Conservation (phyloP, 1,139 yeast genomes). For the Saccharomycopsis hybrid region DNA sequence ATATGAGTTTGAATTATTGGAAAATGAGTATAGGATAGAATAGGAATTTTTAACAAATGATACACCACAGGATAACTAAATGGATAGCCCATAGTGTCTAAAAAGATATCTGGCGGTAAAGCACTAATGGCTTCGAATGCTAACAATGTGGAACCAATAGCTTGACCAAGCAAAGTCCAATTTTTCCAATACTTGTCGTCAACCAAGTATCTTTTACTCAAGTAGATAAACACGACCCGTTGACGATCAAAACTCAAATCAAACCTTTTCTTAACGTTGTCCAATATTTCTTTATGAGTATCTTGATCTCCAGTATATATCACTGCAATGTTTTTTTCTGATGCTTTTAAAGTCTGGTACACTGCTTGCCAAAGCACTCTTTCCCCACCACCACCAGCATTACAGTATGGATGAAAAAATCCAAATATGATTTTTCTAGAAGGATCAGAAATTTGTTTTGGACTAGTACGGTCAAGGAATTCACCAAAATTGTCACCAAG, state of each 20-base stretch:
- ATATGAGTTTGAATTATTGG: constrained; percentile 88
- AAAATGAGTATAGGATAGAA: constrained; percentile 85
- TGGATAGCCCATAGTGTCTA: constrained; percentile 94
- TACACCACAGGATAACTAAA: constrained; percentile 66
- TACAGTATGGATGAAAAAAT: constrained; percentile 92
- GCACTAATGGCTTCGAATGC: constrained; percentile 64
- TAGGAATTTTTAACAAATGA: constrained; percentile 56
- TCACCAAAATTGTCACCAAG: constrained; percentile 21
- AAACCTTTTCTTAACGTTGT: constrained; percentile 57
- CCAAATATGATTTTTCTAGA: constrained; percentile 54
- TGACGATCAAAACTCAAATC: constrained; percentile 46
- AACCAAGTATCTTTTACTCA: constrained; percentile 56
- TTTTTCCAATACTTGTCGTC: constrained; percentile 71
- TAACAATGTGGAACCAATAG: constrained; percentile 66
- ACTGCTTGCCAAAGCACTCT: constrained; percentile 95
- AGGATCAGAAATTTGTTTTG: constrained; percentile 35
- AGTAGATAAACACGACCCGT: constrained; percentile 66
- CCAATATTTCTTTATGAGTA: constrained; percentile 47
- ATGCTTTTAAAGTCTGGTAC: constrained; percentile 52
- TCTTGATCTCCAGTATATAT: constrained; percentile 70
- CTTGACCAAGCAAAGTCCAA: constrained; percentile 82
- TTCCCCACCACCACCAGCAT: constrained; percentile 98
- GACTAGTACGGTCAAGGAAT: constrained; percentile 25
- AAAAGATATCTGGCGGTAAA: constrained; percentile 82
- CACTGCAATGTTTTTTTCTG: constrained; percentile 51